Evolutionary conservation across 495 filamentous ascomycete species (phyloP), one percentile per base, ranked within the genome.

Genomic region (Penicillium turbatum): DNA sequence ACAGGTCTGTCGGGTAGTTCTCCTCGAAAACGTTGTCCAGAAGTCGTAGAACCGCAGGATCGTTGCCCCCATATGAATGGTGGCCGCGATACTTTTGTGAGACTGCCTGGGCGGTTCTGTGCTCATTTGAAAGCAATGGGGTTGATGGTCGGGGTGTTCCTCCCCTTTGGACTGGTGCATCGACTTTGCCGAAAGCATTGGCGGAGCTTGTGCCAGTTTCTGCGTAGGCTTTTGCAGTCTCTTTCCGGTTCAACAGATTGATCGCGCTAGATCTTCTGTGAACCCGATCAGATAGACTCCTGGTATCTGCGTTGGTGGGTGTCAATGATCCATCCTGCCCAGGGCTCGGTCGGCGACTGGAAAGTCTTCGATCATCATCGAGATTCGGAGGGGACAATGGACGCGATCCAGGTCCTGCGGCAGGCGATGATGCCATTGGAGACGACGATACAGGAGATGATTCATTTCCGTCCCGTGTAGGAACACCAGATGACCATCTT

Each of bases 1-100:
- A 73, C 19, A 79, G 55, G 59, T 95, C 92, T 26, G 82, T 84
- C 0, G 93, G 91, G 64, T 90, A 95, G 57, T 92, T 95, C 51
- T 96, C 91, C 4, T 92, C 77, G 62, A 91, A 96, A 61, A 97
- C 86, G 30, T 84, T 82, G 63, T 97, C 88, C 3, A 99, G 76
- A 67, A 97, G 83, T 59, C 82, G 87, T 41, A 97, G 72, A 13
- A 97, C 85, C 46, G 79, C 87, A 6, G 92, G 95, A 60, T 99
- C 90, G 64, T 90, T 87, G 3, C 92, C 93, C n/a, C 74, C 70
- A 62, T 97, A 97, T 0, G 86, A 86, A 62, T 95, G 89, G 32
- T 69, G 73, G 13, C 75, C 72, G 49, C 69, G 64, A 66, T 78
- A 61, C 11, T 72, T 69, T 4, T 72, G 69, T 0, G 60, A 49